Evolutionary conservation across 768 basidiomycete species (phyloP), one percentile per base, ranked within the genome.

Genomic region (Coprinellus micaceus): DNA sequence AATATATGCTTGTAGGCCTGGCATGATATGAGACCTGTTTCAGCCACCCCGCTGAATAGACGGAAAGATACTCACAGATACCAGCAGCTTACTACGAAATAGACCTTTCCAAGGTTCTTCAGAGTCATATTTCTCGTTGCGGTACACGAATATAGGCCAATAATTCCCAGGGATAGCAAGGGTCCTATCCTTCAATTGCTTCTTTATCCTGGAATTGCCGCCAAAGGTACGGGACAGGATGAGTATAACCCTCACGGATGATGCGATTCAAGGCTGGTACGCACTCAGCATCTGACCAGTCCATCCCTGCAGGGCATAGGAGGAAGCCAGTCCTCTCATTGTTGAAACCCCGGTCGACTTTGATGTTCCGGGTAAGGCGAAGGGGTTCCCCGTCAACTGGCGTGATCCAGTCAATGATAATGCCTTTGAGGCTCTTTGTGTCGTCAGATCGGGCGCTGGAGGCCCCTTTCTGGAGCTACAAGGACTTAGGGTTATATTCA

Each of bases 241-340:
- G 33, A 33, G 6, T 33, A 33, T 13, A 33, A 33, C 6, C 6
- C 33, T 33, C 13, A n/a, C n/a, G n/a, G 12, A 28, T 33, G 48
- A 24, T 22, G 30, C 10, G 49, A 40, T 22, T 50, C 25, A 17
- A 5, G 13, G 10, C 12, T 26, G 22, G 21, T 33, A 43, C 60
- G 7, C 59, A 67, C 66, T 60, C 53, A 2, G 25, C 13, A 50
- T 66, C 52, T 12, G 47, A 37, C 66, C 64, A 66, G 24, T 66
- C 61, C 1, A 67, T 21, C 3, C 55, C 61, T 19, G 56, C 60
- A 22, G 65, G 65, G 50, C 62, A 66, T 21, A 67, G 59, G 1
- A 67, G 44, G 25, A 57, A 28, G 2, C 66, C 63, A 5, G 62
- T 67, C 29, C 26, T 29, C 19, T 64, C 48, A 33, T 67, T 61